A percentile compares a stretch with the other conserved stretches of the same genome.
phyloP scores from a whole-genome alignment of 305 asterid species.

The Andrographis paniculata region DNA sequence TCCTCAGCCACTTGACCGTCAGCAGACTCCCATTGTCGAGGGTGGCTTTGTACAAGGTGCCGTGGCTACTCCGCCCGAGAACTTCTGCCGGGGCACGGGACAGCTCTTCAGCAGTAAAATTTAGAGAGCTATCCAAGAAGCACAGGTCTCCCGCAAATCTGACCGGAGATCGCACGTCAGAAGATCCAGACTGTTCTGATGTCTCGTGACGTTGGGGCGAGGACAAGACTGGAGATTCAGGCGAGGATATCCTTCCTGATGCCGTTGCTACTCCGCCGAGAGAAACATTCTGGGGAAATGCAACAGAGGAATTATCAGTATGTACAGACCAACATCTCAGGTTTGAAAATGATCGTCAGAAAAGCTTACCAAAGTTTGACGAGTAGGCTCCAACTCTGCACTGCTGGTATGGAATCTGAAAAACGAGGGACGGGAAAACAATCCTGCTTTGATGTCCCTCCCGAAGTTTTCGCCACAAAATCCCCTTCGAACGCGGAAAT shows the following conservation, averaged over 20 bases:
- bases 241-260: slow-evolving; percentile 69
- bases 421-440: slow-evolving; percentile 48
- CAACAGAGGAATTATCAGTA: slow-evolving; percentile 46
- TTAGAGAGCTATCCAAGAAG: slow-evolving; percentile 61
- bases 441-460: slow-evolving; percentile 56
- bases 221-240: slow-evolving; percentile 67
- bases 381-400: slow-evolving; percentile 60
- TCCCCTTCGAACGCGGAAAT: slow-evolving; percentile 43
- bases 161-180: slow-evolving; percentile 87
- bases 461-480: slow-evolving; percentile 36
- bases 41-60: slow-evolving; percentile 88
- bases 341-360: slow-evolving; percentile 74
- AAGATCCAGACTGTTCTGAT: slow-evolving; percentile 48
- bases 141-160: slow-evolving; percentile 80
- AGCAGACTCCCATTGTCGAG: slow-evolving; percentile 70
- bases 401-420: slow-evolving; percentile 49
- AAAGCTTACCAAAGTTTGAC: slow-evolving; percentile 53
- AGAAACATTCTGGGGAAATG: slow-evolving; percentile 49
- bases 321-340: slow-evolving; percentile 63
- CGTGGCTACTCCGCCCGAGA: slow-evolving; percentile 95
- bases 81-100: slow-evolving; percentile 98
- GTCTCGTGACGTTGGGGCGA: slow-evolving; percentile 58
- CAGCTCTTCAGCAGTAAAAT: slow-evolving; percentile 80
- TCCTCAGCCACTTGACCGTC: slow-evolving; percentile 91
- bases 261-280: slow-evolving; percentile 38